Evolutionary conservation across 768 basidiomycete species (phyloP).

Genomic region (Phanerodontia chrysosporium): DNA sequence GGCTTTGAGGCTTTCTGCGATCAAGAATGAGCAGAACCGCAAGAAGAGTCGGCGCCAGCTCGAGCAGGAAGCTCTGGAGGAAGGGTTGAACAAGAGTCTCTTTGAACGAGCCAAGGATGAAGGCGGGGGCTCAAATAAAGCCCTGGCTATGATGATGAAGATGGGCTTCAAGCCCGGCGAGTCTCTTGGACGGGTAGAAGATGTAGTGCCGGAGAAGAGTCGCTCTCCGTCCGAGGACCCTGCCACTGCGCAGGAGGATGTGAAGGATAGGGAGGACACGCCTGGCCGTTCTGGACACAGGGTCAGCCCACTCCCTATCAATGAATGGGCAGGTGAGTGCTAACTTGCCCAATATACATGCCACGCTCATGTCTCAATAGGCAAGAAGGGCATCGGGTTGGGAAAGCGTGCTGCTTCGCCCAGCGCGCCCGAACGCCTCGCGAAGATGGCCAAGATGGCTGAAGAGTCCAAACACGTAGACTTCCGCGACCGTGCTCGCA

Average conservation of each 20-base stretch:
- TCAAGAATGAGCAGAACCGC: conserved; percentile 66
- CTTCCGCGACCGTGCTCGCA: conserved; percentile 67
- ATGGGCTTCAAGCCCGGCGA: conserved; percentile 91
- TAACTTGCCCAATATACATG: not conserved
- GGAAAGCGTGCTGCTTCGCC: conserved; percentile 70
- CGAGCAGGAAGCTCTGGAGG: conserved; percentile 71
- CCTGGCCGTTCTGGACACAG: conserved; percentile 34
- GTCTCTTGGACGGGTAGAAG: conserved; percentile 51
- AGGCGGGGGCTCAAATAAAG: conserved; percentile 59
- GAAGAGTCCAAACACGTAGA: conserved; percentile 50
- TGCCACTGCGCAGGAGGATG: not conserved
- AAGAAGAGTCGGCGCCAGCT: conserved; percentile 62
- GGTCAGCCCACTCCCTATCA: conserved; percentile 66
- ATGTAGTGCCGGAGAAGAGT: conserved; percentile 4
- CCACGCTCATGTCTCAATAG: conserved; percentile 34
- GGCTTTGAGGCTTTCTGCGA: conserved; percentile 47
- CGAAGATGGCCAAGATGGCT: conserved; percentile 66
- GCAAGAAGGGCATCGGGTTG: conserved; percentile 72
- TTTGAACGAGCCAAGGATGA: conserved; percentile 74
- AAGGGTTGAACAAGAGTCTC: conserved; percentile 74
- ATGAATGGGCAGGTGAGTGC: conserved; percentile 76
- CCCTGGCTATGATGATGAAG: conserved; percentile 87
- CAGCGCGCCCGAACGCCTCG: conserved; percentile 54
- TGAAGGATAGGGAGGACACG: conserved; percentile 5
- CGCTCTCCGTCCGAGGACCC: not conserved